A percentile compares a stretch with the other conserved stretches of the same genome.
Conservation (phyloP, 495 filamentous ascomycete genomes). For the Penicillium maclennaniae region DNA sequence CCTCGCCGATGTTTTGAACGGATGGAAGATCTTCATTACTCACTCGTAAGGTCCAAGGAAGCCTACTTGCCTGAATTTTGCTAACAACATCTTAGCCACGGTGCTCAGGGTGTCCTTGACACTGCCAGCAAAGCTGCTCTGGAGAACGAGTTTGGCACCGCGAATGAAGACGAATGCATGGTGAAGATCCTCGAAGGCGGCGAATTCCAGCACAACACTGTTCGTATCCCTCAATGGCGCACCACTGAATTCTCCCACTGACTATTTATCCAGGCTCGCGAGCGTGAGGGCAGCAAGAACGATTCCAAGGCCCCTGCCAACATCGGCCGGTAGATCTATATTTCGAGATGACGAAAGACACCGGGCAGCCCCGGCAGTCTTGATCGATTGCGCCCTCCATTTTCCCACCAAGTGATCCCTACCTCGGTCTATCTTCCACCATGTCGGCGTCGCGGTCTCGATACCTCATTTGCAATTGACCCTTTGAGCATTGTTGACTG, state of each 20-base stretch:
- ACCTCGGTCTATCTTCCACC: neutral
- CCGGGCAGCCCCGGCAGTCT: neutral
- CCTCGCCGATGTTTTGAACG: slow-evolving; percentile 76
- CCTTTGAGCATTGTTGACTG: neutral
- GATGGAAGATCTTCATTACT: slow-evolving; percentile 87
- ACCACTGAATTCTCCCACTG: slow-evolving; percentile 6
- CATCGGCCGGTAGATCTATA: slow-evolving; percentile 18
- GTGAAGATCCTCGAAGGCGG: slow-evolving; percentile 76
- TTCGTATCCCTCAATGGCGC: slow-evolving; percentile 38
- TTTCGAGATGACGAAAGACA: neutral
- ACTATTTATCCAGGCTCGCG: slow-evolving; percentile 24
- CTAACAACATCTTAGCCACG: slow-evolving; percentile 57
- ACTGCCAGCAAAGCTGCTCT: slow-evolving; percentile 67
- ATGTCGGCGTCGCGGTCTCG: neutral
- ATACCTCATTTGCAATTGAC: neutral
- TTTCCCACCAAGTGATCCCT: neutral
- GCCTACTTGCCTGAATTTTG: neutral
- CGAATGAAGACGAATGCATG: slow-evolving; percentile 71
- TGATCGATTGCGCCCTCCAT: neutral
- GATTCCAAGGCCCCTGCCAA: slow-evolving; percentile 24
- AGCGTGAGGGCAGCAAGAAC: slow-evolving; percentile 34
- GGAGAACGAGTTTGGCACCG: slow-evolving; percentile 83
- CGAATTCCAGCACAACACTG: slow-evolving; percentile 59
- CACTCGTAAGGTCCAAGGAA: slow-evolving; percentile 63
- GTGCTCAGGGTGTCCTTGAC: slow-evolving; percentile 76